phyloP scores from a whole-genome alignment of 345 rosid species.

The Citropsis articulata region DNA sequence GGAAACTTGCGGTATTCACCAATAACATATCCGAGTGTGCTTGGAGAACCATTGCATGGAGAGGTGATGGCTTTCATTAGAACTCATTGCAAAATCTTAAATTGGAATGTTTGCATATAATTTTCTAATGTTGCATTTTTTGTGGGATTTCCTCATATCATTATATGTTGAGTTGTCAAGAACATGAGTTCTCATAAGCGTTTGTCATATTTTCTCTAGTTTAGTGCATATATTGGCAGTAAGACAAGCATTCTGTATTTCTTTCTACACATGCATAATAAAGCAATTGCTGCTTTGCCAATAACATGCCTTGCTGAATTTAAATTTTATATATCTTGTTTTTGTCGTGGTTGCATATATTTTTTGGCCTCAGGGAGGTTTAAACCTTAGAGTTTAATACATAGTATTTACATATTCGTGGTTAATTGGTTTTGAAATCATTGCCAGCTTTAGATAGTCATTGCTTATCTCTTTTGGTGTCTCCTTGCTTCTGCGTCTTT shows the following conservation, averaged over 20 bases:
- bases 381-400: background rate
- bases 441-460: background rate
- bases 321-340: background rate
- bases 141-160: background rate
- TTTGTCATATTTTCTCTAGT: background rate
- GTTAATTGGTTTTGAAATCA: background rate
- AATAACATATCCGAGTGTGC: slow-evolving; percentile 94
- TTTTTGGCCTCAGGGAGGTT: background rate
- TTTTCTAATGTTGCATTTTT: background rate
- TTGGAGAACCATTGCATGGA: slow-evolving; percentile 95
- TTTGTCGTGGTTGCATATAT: background rate
- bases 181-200: background rate
- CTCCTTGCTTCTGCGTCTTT: background rate
- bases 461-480: background rate
- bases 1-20: slow-evolving; percentile 82
- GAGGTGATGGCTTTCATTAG: slow-evolving; percentile 58
- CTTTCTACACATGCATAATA: background rate
- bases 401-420: background rate
- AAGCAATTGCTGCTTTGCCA: background rate
- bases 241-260: background rate
- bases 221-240: background rate
- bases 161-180: background rate
- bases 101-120: background rate
- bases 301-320: background rate
- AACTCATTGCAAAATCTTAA: background rate